Evolutionary conservation across 2,329 filamentous ascomycete genomes (phyloP).

Genomic region (Xylariaceae sp.): DNA sequence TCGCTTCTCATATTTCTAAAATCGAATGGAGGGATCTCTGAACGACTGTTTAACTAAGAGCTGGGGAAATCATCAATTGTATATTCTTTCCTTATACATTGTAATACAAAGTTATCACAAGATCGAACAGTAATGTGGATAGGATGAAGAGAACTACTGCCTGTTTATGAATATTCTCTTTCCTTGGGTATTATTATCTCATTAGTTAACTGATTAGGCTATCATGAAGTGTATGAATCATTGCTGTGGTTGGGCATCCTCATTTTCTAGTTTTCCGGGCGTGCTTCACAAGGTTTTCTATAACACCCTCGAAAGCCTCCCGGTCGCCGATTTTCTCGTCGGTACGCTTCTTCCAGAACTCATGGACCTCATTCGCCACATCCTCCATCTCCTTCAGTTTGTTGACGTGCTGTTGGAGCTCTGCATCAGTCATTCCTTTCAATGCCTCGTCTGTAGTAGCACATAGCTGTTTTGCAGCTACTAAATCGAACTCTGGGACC

Average conservation of each 20-base stretch:
- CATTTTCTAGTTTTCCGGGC: conserved; percentile 79
- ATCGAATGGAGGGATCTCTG: no score
- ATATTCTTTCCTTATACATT: no score
- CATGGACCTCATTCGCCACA: conserved; percentile 72
- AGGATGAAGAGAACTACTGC: no score
- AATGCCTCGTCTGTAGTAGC: conserved; percentile 81
- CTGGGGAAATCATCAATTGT: no score
- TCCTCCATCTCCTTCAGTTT: conserved; percentile 65
- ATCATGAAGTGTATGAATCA: conserved; percentile 1
- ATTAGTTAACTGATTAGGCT: background rate
- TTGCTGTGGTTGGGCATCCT: conserved; percentile 16
- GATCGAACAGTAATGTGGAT: no score
- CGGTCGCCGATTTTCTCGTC: conserved; percentile 87
- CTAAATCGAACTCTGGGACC: conserved; percentile 73
- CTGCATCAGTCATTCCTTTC: conserved; percentile 70
- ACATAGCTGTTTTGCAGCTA: conserved; percentile 73
- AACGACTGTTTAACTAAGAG: no score
- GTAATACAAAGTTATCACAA: no score
- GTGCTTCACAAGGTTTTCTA: conserved; percentile 93
- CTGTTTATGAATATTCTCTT: background rate
- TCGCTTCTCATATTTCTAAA: no score
- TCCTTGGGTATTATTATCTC: background rate
- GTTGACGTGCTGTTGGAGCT: conserved; percentile 68
- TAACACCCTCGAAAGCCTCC: conserved; percentile 92
- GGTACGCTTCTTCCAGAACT: conserved; percentile 82